Evolutionary conservation across 2,329 filamentous ascomycete species (phyloP).

Genomic region (Trichoderma sp.): DNA sequence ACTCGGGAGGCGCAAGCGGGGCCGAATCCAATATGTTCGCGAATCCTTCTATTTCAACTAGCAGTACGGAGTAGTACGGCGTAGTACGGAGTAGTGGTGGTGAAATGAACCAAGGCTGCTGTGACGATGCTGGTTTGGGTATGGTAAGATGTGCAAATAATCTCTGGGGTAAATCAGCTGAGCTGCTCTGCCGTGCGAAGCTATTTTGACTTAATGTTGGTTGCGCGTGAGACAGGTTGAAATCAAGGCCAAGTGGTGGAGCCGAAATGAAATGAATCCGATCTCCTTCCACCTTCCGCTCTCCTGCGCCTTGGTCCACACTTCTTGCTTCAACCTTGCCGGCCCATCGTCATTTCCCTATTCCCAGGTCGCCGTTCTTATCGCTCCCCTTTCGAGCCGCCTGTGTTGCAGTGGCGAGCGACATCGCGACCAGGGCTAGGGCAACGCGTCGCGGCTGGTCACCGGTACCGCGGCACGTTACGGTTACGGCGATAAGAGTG

Average conservation of each 20-base stretch:
- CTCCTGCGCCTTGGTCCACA: constrained; percentile 6
- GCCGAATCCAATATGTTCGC: constrained; percentile 1
- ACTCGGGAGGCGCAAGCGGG: constrained; percentile 11
- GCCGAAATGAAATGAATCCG: constrained; percentile 17
- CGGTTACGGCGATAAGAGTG: not conserved
- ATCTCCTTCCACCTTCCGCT: constrained; percentile 11
- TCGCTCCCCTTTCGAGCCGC: not conserved
- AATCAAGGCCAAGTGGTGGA: not conserved
- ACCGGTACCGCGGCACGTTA: not conserved
- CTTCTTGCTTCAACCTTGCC: constrained; percentile 9
- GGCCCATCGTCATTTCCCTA: constrained; percentile 11
- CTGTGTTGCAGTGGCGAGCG: not conserved
- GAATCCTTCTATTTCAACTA: constrained; percentile 14
- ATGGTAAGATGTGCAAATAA: constrained; percentile 12
- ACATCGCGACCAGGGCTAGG: not conserved
- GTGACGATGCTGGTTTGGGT: constrained; percentile 15
- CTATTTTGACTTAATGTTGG: constrained; percentile 6
- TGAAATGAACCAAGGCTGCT: constrained; percentile 2
- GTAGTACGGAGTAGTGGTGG: too few relatives aligned
- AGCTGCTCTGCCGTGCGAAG: constrained; percentile 5
- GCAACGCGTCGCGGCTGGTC: not conserved
- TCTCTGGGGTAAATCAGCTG: constrained; percentile 13
- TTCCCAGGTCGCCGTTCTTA: not conserved
- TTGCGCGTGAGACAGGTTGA: constrained; percentile 1
- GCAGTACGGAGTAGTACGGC: too few relatives aligned